Base-by-base conservation (phyloP, 2,329 filamentous ascomycete species). In the Teratosphaeria pseudoeucalypti region DNA sequence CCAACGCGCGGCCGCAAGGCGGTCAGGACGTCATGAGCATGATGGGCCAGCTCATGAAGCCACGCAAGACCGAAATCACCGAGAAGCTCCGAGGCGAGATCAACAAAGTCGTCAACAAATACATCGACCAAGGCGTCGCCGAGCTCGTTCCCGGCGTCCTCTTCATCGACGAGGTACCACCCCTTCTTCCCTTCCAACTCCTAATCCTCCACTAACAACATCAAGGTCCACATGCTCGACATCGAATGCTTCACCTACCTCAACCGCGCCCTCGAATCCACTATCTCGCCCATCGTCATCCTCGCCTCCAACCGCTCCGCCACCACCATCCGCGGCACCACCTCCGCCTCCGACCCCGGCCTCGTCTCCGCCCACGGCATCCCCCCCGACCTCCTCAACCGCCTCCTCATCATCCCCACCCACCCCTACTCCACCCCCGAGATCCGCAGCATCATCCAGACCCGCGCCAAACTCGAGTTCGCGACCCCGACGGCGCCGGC, bases 31-130 rank as follows among this genome's bases (percentile, higher is more conserved):
- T 99, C 66, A 97, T 99, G 92, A 96, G 92, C 79, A 97, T 99
- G 94, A 97, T 99, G 92, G 94, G 94, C 69, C 94, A 99, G 77
- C 79, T 99, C 71, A 96, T 97, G 91, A 97, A 97, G 82, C 94
- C 94, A 63, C 95, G 95, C 80, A 96, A 96, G 86, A 99, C 94
- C 6, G 94, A 99, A 75, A 97, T 99, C 71, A 99, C 94, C 34
- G 94, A 99, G 77, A 99, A 99, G 80, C 79, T 99, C 71, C 85
- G 94, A 62, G 81, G 84, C 59, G 94, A 99, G 78, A 97, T 99
- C 79, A 96, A 99, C 84, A 97, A 97, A 79, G 92, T 99, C 34
- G 94, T 99, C 66, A 96, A 91, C 81, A 91, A 92, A 75, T 99
- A 97, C 77, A 99, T 99, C 67, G 94, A 97, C 73, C 92, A 97